Evolutionary conservation across 2,329 filamentous ascomycete genomes (phyloP), one percentile per base, ranked within the genome.

Genomic region (Pestalotiopsis sp.): DNA sequence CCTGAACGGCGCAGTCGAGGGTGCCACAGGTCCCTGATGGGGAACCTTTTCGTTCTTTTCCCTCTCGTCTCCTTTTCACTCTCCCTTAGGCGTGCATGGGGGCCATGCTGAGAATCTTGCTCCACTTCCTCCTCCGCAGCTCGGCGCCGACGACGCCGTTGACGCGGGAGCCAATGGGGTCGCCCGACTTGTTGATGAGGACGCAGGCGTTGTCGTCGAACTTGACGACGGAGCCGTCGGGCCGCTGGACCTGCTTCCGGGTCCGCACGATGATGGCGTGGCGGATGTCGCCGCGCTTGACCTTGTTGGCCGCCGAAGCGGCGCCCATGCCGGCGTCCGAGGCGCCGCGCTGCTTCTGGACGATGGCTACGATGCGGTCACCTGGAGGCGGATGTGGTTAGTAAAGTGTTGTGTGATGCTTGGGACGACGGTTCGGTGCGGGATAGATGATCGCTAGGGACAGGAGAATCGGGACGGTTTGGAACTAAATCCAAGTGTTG

Each of bases 131-230:
- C 79, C 93, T 90, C 79, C 93, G 91, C 81, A 99, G 83, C 85
- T 99, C 96, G 38, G 91, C 88, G 69, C 94, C 96, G 59, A 99
- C 96, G 59, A 98, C 90, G 73, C 95, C 94, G 82, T 94, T 97
- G 85, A 98, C 89, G 79, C 96, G 91, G 17, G 93, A 94, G 66
- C 96, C 96, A 74, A 99, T 94, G 27, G 96, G 96, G 80, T 99
- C 96, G 58, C 96, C 97, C 11, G 94, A 88, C 88, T 98, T 99
- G 84, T 97, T 98, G 81, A 99, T 92, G 74, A 99, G 85, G 61
- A 99, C 96, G 80, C 96, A 99, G 62, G 96, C 96, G 82, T 99
- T 99, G 83, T 99, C 96, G 82, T 97, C 96, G 81, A 99, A 99
- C 74, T 91, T 91, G 73, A 99, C 91, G 61, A 96, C 90, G 78